phyloP scores from a whole-genome alignment of 176 grass and related monocot genomes.

The Bromus sterilis region DNA sequence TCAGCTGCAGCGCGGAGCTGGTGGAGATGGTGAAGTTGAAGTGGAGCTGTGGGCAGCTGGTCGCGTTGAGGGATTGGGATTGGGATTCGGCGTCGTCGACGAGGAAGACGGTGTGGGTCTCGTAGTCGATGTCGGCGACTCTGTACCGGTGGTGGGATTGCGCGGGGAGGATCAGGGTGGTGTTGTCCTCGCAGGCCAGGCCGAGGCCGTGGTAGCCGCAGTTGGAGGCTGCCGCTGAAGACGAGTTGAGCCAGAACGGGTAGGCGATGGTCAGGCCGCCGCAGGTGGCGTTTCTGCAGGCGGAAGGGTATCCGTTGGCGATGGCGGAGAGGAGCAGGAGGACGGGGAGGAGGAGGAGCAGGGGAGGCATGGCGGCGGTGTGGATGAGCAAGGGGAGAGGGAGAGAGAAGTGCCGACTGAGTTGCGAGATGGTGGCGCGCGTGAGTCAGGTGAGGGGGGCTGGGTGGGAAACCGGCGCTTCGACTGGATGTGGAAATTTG shows the following conservation, averaged over 20 bases:
- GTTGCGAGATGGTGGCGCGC: not conserved
- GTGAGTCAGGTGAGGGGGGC: constrained; percentile 11
- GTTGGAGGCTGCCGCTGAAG: rapidly evolving
- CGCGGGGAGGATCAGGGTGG: constrained; percentile 22
- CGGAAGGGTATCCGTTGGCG: not conserved
- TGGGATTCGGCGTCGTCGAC: constrained; percentile 9
- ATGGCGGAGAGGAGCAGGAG: not conserved
- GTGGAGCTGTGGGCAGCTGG: constrained; percentile 26
- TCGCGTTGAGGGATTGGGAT: not conserved
- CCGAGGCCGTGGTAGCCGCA: constrained; percentile 42
- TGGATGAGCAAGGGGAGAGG: not conserved
- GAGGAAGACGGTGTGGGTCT: not conserved
- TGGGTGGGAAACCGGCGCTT: not conserved
- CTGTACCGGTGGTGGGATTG: constrained; percentile 19
- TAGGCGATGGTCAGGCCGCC: constrained; percentile 25
- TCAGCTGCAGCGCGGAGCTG: not conserved
- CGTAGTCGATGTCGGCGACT: constrained; percentile 14
- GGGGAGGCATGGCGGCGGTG: not conserved
- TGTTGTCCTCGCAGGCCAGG: constrained; percentile 30
- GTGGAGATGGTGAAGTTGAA: constrained; percentile 30
- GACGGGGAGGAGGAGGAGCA: not conserved
- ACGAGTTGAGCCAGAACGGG: constrained; percentile 39
- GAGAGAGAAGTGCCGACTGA: not conserved
- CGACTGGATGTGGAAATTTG: not conserved
- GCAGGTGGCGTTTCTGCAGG: constrained; percentile 26